Percentiles rank a stretch among this genome's conserved stretches.
Conservation (phyloP, 139 green algal species). For the Tetradesmus obliquus region DNA sequence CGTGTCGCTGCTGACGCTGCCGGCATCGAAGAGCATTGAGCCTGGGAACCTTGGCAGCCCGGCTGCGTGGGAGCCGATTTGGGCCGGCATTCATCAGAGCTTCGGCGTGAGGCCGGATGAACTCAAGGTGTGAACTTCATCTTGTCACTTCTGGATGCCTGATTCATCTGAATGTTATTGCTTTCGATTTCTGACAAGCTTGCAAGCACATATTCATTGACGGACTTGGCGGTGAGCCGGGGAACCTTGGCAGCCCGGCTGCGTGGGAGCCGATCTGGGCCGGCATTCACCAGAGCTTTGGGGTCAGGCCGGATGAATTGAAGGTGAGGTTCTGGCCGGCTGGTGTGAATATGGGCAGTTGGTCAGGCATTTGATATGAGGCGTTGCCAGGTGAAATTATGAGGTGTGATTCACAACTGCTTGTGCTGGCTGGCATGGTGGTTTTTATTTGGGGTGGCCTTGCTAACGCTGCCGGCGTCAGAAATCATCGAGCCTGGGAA, state of each 20-base stretch:
- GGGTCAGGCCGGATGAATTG: too few relatives aligned
- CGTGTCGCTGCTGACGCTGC: neutral
- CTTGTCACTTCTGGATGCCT: neutral
- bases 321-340: too few relatives aligned
- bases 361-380: too few relatives aligned
- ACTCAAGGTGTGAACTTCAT: neutral
- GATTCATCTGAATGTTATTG: neutral
- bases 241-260: neutral
- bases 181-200: too few relatives aligned
- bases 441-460: too few relatives aligned
- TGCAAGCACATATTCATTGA: too few relatives aligned
- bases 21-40: neutral
- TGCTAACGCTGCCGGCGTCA: too few relatives aligned
- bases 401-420: too few relatives aligned
- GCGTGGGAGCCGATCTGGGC: neutral
- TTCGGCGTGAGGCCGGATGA: neutral
- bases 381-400: too few relatives aligned
- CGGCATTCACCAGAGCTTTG: neutral
- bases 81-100: neutral
- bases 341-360: too few relatives aligned
- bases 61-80: neutral
- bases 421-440: too few relatives aligned
- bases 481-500: too few relatives aligned
- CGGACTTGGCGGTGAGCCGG: neutral
- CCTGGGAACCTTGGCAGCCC: neutral